Conservation (phyloP, 371 early-diverging fungal species). For the Nematocida minor region DNA sequence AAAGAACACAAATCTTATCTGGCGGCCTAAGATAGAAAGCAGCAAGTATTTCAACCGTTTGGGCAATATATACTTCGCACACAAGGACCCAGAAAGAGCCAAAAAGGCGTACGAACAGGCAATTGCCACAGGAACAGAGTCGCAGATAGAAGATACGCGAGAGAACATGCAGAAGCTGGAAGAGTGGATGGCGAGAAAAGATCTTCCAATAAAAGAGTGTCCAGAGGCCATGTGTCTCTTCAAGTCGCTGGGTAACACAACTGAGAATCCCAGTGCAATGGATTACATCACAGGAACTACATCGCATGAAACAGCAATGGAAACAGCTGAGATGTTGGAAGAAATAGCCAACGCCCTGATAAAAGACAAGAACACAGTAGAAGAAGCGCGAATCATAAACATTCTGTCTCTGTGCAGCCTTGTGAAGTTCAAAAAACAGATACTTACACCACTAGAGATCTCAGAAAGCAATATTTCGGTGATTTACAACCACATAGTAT, state of each 20-base stretch:
- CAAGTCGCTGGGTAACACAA: not conserved
- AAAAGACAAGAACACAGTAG: not conserved
- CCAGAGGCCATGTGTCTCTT: constrained; percentile 24
- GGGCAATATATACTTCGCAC: constrained; percentile 24
- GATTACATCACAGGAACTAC: constrained; percentile 11
- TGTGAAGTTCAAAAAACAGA: constrained; percentile 1
- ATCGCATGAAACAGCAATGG: not conserved
- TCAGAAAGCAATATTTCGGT: constrained; percentile 17
- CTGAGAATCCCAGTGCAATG: not conserved
- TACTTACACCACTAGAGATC: constrained; percentile 4
- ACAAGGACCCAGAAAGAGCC: constrained; percentile 6
- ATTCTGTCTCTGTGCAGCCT: constrained; percentile 22
- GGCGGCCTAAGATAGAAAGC: constrained; percentile 16
- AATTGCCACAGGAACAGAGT: not conserved
- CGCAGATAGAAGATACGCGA: not conserved
- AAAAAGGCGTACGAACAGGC: constrained; percentile 9
- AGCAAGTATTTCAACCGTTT: not conserved
- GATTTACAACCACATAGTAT: constrained; percentile 42
- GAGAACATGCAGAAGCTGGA: constrained; percentile 9
- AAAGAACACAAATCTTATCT: not conserved
- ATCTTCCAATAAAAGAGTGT: not conserved
- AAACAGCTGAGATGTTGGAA: not conserved
- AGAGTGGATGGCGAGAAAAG: constrained; percentile 2
- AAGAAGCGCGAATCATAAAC: not conserved
- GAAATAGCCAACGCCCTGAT: not conserved